Evolutionary conservation across 176 grass and related monocot species (phyloP), one percentile per base, ranked within the genome.

Genomic region (Oryza officinalis): DNA sequence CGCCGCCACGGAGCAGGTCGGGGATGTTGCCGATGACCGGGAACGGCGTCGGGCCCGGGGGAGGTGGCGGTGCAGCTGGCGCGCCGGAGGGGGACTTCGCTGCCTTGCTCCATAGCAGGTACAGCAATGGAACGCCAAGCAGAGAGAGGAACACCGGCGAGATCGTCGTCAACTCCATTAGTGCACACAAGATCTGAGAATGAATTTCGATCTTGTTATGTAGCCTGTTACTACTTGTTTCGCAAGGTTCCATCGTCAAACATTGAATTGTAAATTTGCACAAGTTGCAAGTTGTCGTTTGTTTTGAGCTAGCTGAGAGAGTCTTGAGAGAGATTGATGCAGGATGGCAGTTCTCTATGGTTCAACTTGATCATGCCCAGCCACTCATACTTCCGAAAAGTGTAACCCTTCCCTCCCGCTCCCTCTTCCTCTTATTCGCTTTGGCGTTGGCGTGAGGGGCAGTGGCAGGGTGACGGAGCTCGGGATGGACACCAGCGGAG

Each of bases 21-120:
- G 60, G 70, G 41, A 83, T 75, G 71, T 83, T 83, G 59, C 81
- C 81, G 5, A 83, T 64, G 60, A 75, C 13, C 2, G 71, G 81
- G 4, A 49, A 65, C 12, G 81, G 28, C 28, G 13, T 65, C 31
- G 81, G 81, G 70, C 60, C 81, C 41, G 81, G 81, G 1, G 77
- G 63, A 10, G 17, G 44, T 13, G 72, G 72, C 65, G 65, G 78
- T 27, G 46, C 37, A 9, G 37, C 7, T 8, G 37, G 37, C 37
- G 7, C 45, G 68, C 65, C 45, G 46, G 78, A 49, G 65, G 30
- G 7, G 30, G 22, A 5, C 46, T 54, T 38, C 4, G 22, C 12
- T 27, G 65, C 15, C 45, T 27, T 81, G 13, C 0, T 38, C 78
- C 78, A 81, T 70, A 81, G 22, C 13, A 69, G 8, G 46, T 49